phyloP scores from a whole-genome alignment of 257 asterid species.

The Lycium ferocissimum region DNA sequence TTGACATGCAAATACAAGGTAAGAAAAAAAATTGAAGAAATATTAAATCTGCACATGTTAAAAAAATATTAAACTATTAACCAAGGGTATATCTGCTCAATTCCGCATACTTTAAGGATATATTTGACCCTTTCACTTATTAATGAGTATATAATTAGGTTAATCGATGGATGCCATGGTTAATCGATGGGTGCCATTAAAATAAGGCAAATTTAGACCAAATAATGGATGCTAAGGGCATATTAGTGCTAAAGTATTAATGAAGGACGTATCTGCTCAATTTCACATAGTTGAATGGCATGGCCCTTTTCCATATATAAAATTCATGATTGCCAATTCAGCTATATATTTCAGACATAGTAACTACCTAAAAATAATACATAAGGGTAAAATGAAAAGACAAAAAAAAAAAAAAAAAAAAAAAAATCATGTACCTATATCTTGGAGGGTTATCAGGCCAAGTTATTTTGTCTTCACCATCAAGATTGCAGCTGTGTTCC shows the following conservation, averaged over 20 bases:
- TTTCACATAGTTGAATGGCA: not conserved
- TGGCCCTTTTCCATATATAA: not conserved
- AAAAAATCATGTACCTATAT: constrained; percentile 8
- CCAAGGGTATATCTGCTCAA: not conserved
- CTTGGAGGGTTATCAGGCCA: constrained; percentile 33
- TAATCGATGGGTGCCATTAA: too few relatives aligned
- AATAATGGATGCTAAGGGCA: not conserved
- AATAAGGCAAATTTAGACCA: too few relatives aligned
- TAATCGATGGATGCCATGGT: too few relatives aligned
- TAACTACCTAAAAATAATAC: not conserved
- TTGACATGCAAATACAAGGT: not conserved
- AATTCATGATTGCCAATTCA: not conserved
- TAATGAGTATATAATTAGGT: too few relatives aligned
- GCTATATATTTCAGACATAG: not conserved
- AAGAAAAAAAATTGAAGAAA: not conserved
- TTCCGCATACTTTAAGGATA: not conserved
- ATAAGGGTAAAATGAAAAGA: not conserved
- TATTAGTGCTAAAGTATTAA: not conserved
- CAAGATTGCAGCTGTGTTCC: not conserved
- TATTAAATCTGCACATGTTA: not conserved
- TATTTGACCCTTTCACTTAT: not conserved
- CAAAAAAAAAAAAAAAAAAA: not conserved
- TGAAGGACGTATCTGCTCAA: not conserved
- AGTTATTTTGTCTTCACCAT: not conserved
- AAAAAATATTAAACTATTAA: too few relatives aligned